Evolutionary conservation across 2,329 filamentous ascomycete species (phyloP).

Genomic region (Fusarium sp.): DNA sequence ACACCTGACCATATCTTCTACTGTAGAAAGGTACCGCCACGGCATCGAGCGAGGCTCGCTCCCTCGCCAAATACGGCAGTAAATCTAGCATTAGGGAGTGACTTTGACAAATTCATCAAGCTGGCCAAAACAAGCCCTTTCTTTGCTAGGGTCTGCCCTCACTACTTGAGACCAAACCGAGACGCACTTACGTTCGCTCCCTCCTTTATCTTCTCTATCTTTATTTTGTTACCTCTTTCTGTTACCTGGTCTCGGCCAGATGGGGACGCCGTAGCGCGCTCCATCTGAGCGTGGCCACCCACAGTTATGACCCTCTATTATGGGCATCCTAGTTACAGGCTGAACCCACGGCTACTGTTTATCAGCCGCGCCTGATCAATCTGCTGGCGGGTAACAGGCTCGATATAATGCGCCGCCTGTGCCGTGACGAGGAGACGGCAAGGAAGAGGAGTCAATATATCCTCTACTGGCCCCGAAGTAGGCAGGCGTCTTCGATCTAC

Average conservation of each 20-base stretch:
- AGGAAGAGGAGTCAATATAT: too few species aligned
- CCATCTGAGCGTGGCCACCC: background rate
- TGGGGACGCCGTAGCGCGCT: background rate
- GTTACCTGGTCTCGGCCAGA: constrained; percentile 4
- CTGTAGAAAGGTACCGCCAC: too few species aligned
- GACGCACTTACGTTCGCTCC: background rate
- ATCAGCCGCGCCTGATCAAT: background rate
- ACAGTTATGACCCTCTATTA: background rate
- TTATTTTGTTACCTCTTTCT: constrained; percentile 9
- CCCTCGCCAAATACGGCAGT: too few species aligned
- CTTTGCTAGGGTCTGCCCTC: constrained; percentile 20
- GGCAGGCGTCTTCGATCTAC: too few species aligned
- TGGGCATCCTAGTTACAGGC: background rate
- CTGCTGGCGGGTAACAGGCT: constrained; percentile 17
- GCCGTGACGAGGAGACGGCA: background rate
- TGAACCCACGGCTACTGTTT: background rate
- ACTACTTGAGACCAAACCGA: background rate
- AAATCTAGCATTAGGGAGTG: constrained; percentile 19
- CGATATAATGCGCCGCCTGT: constrained; percentile 3
- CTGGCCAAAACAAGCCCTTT: constrained; percentile 18
- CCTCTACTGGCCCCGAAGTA: too few species aligned
- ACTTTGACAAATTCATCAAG: constrained; percentile 23
- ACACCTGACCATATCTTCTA: too few species aligned
- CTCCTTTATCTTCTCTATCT: background rate
- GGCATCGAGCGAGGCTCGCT: too few species aligned